Percentiles rank a stretch among this genome's conserved stretches.
Evolutionary conservation across 192 early-diverging fungal species (phyloP).

Genomic region (Coemansia sp.): DNA sequence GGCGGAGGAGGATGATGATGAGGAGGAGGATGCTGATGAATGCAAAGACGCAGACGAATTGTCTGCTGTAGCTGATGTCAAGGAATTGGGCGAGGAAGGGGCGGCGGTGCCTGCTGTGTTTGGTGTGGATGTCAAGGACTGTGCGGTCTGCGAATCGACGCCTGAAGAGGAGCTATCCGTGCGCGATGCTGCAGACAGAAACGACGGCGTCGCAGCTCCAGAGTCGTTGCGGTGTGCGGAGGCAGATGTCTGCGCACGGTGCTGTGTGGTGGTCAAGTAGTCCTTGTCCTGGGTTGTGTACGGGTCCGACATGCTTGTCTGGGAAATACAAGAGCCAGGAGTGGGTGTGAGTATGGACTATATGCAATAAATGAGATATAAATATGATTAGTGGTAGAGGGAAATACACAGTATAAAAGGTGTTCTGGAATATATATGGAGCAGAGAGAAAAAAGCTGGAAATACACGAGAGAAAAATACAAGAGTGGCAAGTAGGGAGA

Average conservation of each 20-base stretch:
- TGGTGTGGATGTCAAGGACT: not conserved
- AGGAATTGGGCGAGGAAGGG: not conserved
- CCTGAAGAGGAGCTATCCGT: not conserved
- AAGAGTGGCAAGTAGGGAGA: not conserved
- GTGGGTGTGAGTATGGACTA: not conserved
- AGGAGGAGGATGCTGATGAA: not conserved
- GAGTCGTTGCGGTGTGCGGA: conserved; percentile 10
- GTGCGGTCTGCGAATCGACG: conserved; percentile 8
- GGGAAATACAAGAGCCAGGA: not conserved
- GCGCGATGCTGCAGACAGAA: conserved; percentile 6
- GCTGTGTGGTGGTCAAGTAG: conserved; percentile 33
- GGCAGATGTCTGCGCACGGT: conserved; percentile 26
- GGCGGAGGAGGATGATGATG: not conserved
- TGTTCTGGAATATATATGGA: not conserved
- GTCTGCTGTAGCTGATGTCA: not conserved
- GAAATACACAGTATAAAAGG: not conserved
- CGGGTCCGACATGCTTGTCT: conserved; percentile 38
- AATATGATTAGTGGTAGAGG: not conserved
- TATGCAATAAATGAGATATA: conserved; percentile 1
- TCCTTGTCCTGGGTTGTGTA: conserved; percentile 53
- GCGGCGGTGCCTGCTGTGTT: conserved; percentile 1
- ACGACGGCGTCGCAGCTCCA: conserved; percentile 9
- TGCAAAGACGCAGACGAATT: not conserved
- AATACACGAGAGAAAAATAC: conserved; percentile 6
- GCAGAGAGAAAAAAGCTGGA: conserved; percentile 1